Conservation (phyloP, 2,329 filamentous ascomycete species). For the Xylaria sp. region DNA sequence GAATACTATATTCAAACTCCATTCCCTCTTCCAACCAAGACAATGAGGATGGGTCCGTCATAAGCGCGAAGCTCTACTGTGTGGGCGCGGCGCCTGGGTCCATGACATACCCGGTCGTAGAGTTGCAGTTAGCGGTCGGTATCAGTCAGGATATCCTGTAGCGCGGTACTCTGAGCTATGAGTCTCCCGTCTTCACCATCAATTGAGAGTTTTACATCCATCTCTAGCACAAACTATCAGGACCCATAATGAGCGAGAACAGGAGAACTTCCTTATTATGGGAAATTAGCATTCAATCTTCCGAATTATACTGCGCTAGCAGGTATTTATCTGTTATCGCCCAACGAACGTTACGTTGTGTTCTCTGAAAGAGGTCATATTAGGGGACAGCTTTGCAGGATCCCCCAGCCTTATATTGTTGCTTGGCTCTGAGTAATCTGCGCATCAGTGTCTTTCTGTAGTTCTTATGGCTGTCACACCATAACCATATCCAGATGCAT, state of each 20-base stretch:
- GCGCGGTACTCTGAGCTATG: slow-evolving; percentile 20
- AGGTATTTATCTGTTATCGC: slow-evolving; percentile 11
- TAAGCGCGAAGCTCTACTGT: neutral
- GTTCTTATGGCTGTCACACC: slow-evolving; percentile 11
- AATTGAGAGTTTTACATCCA: slow-evolving; percentile 30
- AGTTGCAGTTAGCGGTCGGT: slow-evolving; percentile 18
- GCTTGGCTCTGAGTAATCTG: slow-evolving; percentile 10
- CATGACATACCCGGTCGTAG: slow-evolving; percentile 21
- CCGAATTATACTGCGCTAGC: neutral
- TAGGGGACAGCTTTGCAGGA: slow-evolving; percentile 8
- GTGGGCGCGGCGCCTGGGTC: neutral
- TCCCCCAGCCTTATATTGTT: slow-evolving; percentile 14
- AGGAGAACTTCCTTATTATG: slow-evolving; percentile 13
- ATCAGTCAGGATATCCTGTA: slow-evolving; percentile 11
- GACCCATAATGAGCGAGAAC: slow-evolving; percentile 8
- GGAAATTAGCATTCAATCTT: slow-evolving; percentile 1
- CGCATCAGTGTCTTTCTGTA: slow-evolving; percentile 1
- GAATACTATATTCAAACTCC: too few relatives aligned
- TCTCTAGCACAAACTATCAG: slow-evolving; percentile 14
- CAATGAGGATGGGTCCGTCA: neutral
- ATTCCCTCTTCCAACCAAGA: neutral
- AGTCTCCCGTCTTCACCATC: slow-evolving; percentile 25
- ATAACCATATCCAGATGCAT: slow-evolving; percentile 12
- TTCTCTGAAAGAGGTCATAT: neutral
- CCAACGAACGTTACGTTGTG: neutral